Conservation (phyloP, 1,284 basidiomycete genomes). For the Trametes hirsuta region DNA sequence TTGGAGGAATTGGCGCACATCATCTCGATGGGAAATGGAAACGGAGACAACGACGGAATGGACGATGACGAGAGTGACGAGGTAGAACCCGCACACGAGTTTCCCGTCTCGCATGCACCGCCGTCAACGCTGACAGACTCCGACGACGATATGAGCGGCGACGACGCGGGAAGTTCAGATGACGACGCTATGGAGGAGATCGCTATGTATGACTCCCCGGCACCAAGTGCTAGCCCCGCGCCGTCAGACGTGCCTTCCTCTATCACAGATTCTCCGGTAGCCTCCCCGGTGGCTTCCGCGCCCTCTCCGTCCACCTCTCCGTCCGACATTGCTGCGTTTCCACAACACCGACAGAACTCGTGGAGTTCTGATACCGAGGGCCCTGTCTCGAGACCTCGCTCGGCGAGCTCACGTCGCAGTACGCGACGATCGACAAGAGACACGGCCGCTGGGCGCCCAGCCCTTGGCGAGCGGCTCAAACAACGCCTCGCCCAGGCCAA, state of each 20-base stretch:
- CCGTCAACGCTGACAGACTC: conserved; percentile 64
- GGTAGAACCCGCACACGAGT: conserved; percentile 68
- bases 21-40: conserved; percentile 63
- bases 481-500: conserved; percentile 71
- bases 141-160: conserved; percentile 74
- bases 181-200: conserved; percentile 81
- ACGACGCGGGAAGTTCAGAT: conserved; percentile 70
- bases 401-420: conserved; percentile 53
- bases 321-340: conserved; percentile 27
- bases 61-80: conserved; percentile 66
- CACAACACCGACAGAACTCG: conserved; percentile 30
- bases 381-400: conserved; percentile 40
- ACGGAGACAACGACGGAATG: conserved; percentile 58
- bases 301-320: conserved; percentile 27
- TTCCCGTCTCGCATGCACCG: conserved; percentile 68
- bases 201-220: conserved; percentile 63
- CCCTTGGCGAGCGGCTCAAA: conserved; percentile 81
- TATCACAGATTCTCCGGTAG: conserved; percentile 11
- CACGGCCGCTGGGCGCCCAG: conserved; percentile 36
- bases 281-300: conserved; percentile 11
- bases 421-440: conserved; percentile 49
- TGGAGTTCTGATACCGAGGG: conserved; percentile 41
- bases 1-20: conserved; percentile 85
- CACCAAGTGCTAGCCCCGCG: conserved; percentile 11
- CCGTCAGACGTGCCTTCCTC: conserved; percentile 5